Evolutionary conservation across 352 stramenopile species (phyloP).

Genomic region (Peronosclerospora sorghi): DNA sequence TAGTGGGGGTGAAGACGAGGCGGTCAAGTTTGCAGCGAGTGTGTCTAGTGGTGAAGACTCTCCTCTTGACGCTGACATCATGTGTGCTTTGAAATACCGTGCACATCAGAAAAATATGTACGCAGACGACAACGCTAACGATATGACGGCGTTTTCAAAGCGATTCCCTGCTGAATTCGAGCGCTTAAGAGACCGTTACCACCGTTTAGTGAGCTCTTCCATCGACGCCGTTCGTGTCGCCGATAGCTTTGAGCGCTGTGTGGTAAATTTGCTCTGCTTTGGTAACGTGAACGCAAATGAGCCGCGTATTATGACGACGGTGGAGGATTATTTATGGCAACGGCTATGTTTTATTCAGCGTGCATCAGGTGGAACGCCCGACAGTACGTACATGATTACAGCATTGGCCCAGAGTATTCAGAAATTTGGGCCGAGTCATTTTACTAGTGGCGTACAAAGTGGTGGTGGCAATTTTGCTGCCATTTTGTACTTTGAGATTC

Average conservation of each 20-base stretch:
- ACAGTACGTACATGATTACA: slow-evolving; percentile 53
- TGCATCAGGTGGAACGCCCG: slow-evolving; percentile 17
- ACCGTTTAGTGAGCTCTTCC: slow-evolving; percentile 55
- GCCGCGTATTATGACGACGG: slow-evolving; percentile 57
- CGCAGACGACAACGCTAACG: slow-evolving; percentile 21
- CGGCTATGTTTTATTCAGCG: slow-evolving; percentile 72
- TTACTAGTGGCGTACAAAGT: slow-evolving; percentile 35
- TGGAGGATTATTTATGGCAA: slow-evolving; percentile 84
- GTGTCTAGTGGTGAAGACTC: slow-evolving; percentile 28
- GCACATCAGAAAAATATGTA: slow-evolving; percentile 46
- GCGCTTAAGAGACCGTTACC: slow-evolving; percentile 52
- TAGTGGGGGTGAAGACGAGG: slow-evolving; percentile 61
- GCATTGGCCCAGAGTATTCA: slow-evolving; percentile 61
- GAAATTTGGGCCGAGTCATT: slow-evolving; percentile 62
- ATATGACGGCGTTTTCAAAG: slow-evolving; percentile 48
- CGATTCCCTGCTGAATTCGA: slow-evolving; percentile 56
- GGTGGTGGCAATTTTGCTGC: slow-evolving; percentile 33
- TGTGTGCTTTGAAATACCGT: slow-evolving; percentile 50
- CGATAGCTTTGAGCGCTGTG: slow-evolving; percentile 66
- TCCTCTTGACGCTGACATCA: slow-evolving; percentile 42
- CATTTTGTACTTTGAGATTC: slow-evolving; percentile 75
- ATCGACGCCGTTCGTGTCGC: slow-evolving; percentile 62
- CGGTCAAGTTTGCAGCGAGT: slow-evolving; percentile 39
- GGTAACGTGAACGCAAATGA: slow-evolving; percentile 72
- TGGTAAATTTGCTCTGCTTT: slow-evolving; percentile 74